Evolutionary conservation across 805 yeast species (phyloP).

Genomic region (Scheffersomyces lignosus): DNA sequence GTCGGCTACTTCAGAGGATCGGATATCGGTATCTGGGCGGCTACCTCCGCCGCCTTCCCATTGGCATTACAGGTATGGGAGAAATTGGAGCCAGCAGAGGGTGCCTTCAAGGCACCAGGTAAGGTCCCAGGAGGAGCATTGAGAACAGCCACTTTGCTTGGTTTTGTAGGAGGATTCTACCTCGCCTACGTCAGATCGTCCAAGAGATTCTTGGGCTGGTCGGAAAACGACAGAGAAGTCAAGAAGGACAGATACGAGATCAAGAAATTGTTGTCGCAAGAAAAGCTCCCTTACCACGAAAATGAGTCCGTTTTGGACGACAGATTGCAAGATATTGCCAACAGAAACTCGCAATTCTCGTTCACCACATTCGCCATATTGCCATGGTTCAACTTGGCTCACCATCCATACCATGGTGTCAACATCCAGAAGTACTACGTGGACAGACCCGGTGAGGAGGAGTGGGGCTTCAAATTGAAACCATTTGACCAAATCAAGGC

Average conservation of each 20-base stretch:
- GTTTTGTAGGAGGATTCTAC: constrained; percentile 71
- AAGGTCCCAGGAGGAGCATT: constrained; percentile 56
- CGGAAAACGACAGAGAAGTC: constrained; percentile 73
- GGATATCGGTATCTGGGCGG: constrained; percentile 56
- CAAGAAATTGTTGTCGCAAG: constrained; percentile 63
- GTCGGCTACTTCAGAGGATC: constrained; percentile 68
- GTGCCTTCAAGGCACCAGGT: constrained; percentile 44
- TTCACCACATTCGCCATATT: constrained; percentile 57
- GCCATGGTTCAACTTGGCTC: constrained; percentile 81
- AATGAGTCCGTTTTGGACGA: constrained; percentile 56
- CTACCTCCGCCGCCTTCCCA: constrained; percentile 43
- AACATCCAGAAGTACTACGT: constrained; percentile 48
- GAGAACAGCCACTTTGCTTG: constrained; percentile 62
- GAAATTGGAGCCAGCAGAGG: constrained; percentile 41
- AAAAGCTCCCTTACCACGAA: constrained; percentile 65
- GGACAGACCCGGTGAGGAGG: constrained; percentile 57
- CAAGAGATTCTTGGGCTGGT: constrained; percentile 74
- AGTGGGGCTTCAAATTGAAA: constrained; percentile 54
- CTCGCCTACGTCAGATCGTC: constrained; percentile 67
- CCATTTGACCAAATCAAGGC: constrained; percentile 50
- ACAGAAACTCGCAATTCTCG: constrained; percentile 75
- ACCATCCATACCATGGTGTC: constrained; percentile 82
- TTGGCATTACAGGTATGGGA: constrained; percentile 43
- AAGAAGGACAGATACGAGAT: constrained; percentile 71
- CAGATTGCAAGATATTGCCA: constrained; percentile 71